Evolutionary conservation across 129 eudicot genomes (phyloP).

Genomic region (Daucus carota): DH1_v3.0 NC_030386.2:21519001-21519500

Average conservation of each 20-base stretch:
- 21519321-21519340: conserved; percentile 32
- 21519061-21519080: conserved; percentile 51
- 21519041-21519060: conserved; percentile 58
- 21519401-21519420: conserved; percentile 52
- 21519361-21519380: conserved; percentile 75
- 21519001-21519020: conserved; percentile 58
- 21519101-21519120: conserved; percentile 51
- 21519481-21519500: conserved; percentile 63
- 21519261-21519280: conserved; percentile 16
- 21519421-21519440: conserved; percentile 54
- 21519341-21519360: conserved; percentile 28
- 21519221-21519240: conserved; percentile 31
- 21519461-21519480: conserved; percentile 61
- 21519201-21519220: conserved; percentile 36
- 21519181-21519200: conserved; percentile 36
- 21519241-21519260: conserved; percentile 27
- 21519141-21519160: conserved; percentile 49
- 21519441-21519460: conserved; percentile 53
- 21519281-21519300: conserved; percentile 55
- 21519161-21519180: conserved; percentile 30
- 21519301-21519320: conserved; percentile 56
- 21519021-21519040: conserved; percentile 28
- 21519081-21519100: conserved; percentile 38
- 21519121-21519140: conserved; percentile 44
- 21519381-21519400: conserved; percentile 64